phyloP scores from a whole-genome alignment of 345 rosid genomes.

The Citrus inodora region DNA sequence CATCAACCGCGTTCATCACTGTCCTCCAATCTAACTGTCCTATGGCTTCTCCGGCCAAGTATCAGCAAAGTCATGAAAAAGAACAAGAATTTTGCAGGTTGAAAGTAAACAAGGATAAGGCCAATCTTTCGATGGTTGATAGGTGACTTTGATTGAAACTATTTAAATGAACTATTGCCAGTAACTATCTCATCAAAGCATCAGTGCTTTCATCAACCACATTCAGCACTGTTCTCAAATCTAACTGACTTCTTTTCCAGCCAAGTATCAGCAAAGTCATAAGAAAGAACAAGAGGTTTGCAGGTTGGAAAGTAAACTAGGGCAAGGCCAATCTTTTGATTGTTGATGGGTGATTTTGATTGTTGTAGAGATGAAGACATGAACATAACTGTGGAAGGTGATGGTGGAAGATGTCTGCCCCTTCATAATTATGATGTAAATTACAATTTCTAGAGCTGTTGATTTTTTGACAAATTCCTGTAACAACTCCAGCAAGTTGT shows the following conservation, averaged over 20 bases:
- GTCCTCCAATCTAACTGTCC: background rate
- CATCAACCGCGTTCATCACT: background rate
- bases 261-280: background rate
- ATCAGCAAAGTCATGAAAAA: background rate
- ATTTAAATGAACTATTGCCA: background rate
- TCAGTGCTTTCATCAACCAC: background rate
- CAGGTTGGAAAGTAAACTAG: background rate
- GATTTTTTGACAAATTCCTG: background rate
- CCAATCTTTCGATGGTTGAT: background rate
- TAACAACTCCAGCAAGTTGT: background rate
- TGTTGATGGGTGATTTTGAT: background rate
- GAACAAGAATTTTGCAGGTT: background rate
- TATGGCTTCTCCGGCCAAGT: background rate
- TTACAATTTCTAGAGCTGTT: background rate
- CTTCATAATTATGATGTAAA: background rate
- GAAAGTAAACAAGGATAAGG: background rate
- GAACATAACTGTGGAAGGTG: background rate
- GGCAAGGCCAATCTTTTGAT: background rate
- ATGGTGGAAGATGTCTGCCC: background rate
- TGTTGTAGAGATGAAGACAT: background rate
- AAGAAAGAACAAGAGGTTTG: background rate
- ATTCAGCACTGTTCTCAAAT: background rate
- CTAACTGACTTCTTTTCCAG: background rate
- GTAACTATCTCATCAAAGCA: background rate
- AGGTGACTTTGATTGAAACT: background rate